phyloP scores from a whole-genome alignment of 345 rosid species.

The Arabidopsis thaliana region DNA sequence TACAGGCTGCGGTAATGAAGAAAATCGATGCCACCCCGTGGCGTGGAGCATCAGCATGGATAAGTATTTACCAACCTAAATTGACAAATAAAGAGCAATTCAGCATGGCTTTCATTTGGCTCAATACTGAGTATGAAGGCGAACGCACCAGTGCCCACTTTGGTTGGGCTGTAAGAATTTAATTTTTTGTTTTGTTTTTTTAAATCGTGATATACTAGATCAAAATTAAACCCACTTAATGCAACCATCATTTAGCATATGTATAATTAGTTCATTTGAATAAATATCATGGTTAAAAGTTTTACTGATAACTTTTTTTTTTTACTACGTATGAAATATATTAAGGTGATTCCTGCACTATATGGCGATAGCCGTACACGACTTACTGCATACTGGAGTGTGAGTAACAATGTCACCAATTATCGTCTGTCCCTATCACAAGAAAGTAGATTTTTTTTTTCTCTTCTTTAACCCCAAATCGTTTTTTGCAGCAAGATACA shows the following conservation, averaged over 20 bases:
- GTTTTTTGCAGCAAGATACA: not conserved
- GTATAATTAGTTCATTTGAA: not conserved
- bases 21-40: not conserved
- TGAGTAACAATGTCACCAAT: not conserved
- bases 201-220: not conserved
- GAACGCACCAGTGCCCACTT: not conserved
- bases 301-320: not conserved
- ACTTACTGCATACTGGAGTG: conserved; percentile 17
- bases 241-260: not conserved
- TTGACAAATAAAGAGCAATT: not conserved
- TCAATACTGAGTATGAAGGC: not conserved
- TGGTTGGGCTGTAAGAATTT: conserved; percentile 27
- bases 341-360: not conserved
- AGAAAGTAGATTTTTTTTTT: not conserved
- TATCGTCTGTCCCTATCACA: not conserved
- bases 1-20: conserved; percentile 9
- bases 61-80: conserved; percentile 7
- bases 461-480: not conserved
- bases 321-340: not conserved
- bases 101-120: conserved; percentile 12
- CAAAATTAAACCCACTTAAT: too few relatives aligned
- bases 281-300: not conserved
- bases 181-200: not conserved
- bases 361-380: conserved; percentile 18
- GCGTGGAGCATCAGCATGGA: conserved; percentile 26